Conservation (phyloP, 1,284 basidiomycete species). For the Ustilago vetiveriae region DNA sequence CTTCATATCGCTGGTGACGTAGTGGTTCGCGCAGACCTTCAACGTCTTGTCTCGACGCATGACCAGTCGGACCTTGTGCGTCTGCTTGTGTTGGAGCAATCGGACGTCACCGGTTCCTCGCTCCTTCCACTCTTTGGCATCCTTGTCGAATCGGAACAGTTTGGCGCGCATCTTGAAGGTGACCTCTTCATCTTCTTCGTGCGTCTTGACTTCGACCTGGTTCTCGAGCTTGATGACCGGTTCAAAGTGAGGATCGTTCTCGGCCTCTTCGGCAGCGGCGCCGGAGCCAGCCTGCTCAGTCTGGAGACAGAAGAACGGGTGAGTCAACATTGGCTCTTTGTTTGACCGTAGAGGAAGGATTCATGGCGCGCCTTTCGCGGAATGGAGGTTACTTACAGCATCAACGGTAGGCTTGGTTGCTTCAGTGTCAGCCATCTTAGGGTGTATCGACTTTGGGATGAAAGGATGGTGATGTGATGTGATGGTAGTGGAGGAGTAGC, state of each 20-base stretch:
- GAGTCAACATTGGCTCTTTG: too few species aligned
- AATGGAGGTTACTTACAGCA: conserved; percentile 29
- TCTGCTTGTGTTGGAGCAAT: conserved; percentile 77
- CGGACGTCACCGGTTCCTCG: conserved; percentile 71
- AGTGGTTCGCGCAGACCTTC: conserved; percentile 99
- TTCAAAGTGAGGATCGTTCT: conserved; percentile 90
- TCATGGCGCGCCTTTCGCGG: too few species aligned
- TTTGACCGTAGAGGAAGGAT: too few species aligned
- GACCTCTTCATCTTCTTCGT: conserved; percentile 92
- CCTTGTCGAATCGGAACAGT: conserved; percentile 92
- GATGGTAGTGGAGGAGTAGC: conserved; percentile 17
- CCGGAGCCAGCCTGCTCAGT: conserved; percentile 35
- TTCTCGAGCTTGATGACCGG: conserved; percentile 97
- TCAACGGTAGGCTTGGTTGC: conserved; percentile 52
- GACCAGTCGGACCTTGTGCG: conserved; percentile 91
- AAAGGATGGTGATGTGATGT: too few species aligned
- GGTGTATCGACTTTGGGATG: background rate
- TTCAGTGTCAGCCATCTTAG: conserved; percentile 49
- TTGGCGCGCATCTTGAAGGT: conserved; percentile 99
- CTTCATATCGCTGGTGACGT: conserved; percentile 88
- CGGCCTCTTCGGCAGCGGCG: conserved; percentile 75
- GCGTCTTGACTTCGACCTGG: conserved; percentile 91
- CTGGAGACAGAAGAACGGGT: background rate
- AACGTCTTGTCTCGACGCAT: conserved; percentile 99
- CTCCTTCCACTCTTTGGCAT: conserved; percentile 93